A percentile compares a stretch with the other conserved stretches of the same genome.
Conservation (phyloP, 2,329 filamentous ascomycete genomes). For the Beauveria sp. region DNA sequence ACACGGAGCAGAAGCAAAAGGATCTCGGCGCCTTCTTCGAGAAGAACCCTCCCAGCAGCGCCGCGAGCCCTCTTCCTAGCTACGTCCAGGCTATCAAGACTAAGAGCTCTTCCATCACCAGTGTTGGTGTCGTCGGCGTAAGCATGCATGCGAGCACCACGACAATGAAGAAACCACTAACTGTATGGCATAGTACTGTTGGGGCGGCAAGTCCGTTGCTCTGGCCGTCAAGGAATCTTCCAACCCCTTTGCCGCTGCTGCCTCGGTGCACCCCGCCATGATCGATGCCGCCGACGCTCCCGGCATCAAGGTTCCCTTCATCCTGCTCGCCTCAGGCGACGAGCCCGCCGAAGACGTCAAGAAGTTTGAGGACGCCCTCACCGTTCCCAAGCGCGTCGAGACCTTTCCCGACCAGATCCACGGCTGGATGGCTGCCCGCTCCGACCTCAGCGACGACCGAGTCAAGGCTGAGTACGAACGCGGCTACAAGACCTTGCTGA, state of each 20-base stretch:
- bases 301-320: constrained; percentile 52
- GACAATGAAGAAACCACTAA: neutral
- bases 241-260: constrained; percentile 49
- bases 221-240: constrained; percentile 40
- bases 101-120: constrained; percentile 46
- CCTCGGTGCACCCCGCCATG: constrained; percentile 53
- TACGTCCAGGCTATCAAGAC: constrained; percentile 45
- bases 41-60: constrained; percentile 39
- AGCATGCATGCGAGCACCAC: constrained; percentile 17
- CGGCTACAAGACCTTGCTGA: constrained; percentile 51
- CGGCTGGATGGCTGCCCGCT: constrained; percentile 66
- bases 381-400: constrained; percentile 53
- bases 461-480: constrained; percentile 56
- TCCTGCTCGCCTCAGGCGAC: constrained; percentile 58
- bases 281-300: constrained; percentile 54
- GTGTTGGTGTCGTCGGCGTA: constrained; percentile 55
- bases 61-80: constrained; percentile 43
- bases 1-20: constrained; percentile 56
- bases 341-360: constrained; percentile 49
- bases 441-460: constrained; percentile 47
- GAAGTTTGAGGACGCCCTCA: constrained; percentile 47
- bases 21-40: constrained; percentile 51
- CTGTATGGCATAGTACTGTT: constrained; percentile 46
- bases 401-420: constrained; percentile 61
- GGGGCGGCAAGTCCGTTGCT: constrained; percentile 61